Evolutionary conservation across 805 yeast species (phyloP).

Genomic region (Ogataea chonburiensis): DNA sequence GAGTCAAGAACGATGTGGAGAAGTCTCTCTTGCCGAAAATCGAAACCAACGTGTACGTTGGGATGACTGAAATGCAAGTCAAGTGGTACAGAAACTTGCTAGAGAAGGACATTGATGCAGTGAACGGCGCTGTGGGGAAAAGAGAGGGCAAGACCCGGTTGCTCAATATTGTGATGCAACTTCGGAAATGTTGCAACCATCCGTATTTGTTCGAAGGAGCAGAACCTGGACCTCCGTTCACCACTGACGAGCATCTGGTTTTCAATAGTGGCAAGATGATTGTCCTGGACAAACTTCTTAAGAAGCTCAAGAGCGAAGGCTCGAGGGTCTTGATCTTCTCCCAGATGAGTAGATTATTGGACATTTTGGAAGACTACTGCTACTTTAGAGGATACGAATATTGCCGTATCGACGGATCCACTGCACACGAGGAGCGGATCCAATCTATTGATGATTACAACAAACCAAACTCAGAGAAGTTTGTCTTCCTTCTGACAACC

Average conservation of each 20-base stretch:
- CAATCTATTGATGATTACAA: constrained; percentile 92
- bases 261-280: constrained; percentile 88
- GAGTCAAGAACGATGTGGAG: constrained; percentile 93
- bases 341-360: constrained; percentile 89
- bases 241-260: constrained; percentile 93
- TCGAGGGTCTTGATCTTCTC: constrained; percentile 89
- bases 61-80: constrained; percentile 94
- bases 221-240: constrained; percentile 97
- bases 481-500: constrained; percentile 82
- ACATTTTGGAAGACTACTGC: constrained; percentile 91
- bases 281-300: constrained; percentile 78
- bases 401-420: constrained; percentile 91
- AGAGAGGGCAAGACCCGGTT: constrained; percentile 90
- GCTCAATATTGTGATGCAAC: constrained; percentile 92
- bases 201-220: constrained; percentile 99
- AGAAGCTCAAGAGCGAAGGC: constrained; percentile 69
- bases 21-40: constrained; percentile 86
- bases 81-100: constrained; percentile 86
- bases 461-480: constrained; percentile 75
- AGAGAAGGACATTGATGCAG: constrained; percentile 94
- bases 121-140: constrained; percentile 93
- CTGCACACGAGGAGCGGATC: constrained; percentile 90
- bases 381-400: constrained; percentile 78
- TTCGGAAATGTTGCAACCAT: constrained; percentile 95
- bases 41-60: constrained; percentile 85